Conservation (phyloP, 495 filamentous ascomycete genomes). For the Xylaria flabelliformis region DNA sequence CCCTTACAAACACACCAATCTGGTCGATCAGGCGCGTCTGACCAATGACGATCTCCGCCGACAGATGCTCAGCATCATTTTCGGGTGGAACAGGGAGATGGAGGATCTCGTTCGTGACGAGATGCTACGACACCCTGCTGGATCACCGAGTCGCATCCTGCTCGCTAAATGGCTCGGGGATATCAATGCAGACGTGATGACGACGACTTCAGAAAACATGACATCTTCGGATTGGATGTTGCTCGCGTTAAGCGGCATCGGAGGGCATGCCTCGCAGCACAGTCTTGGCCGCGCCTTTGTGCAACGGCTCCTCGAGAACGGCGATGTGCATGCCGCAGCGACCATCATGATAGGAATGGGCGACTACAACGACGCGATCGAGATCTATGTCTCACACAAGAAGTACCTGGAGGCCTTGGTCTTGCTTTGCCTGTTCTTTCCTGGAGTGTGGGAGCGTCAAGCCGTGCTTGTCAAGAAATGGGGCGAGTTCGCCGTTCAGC, state of each 20-base stretch:
- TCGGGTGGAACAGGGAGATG: slow-evolving; percentile 92
- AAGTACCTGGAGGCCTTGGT: slow-evolving; percentile 90
- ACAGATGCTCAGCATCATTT: slow-evolving; percentile 93
- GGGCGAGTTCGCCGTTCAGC: slow-evolving; percentile 89
- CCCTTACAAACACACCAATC: slow-evolving; percentile 71
- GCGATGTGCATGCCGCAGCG: slow-evolving; percentile 89
- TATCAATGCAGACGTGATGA: slow-evolving; percentile 79
- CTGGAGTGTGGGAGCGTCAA: slow-evolving; percentile 86
- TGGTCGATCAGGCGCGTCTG: slow-evolving; percentile 65
- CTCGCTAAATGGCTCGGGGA: slow-evolving; percentile 93
- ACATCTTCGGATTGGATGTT: slow-evolving; percentile 97
- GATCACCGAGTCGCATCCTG: slow-evolving; percentile 77
- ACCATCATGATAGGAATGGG: slow-evolving; percentile 91
- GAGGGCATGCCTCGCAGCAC: slow-evolving; percentile 77
- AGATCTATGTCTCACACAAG: slow-evolving; percentile 92
- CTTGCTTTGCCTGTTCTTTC: slow-evolving; percentile 75
- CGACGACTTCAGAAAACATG: slow-evolving; percentile 78
- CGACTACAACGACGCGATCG: slow-evolving; percentile 92
- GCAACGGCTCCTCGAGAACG: slow-evolving; percentile 84
- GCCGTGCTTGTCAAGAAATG: slow-evolving; percentile 88
- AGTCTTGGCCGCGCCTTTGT: slow-evolving; percentile 93
- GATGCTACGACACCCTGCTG: slow-evolving; percentile 72
- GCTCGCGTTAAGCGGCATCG: slow-evolving; percentile 87
- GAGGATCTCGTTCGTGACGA: slow-evolving; percentile 87
- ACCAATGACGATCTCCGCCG: slow-evolving; percentile 84